Evolutionary conservation across 1,284 basidiomycete genomes (phyloP).

Genomic region (Psilocybe mexicana): DNA sequence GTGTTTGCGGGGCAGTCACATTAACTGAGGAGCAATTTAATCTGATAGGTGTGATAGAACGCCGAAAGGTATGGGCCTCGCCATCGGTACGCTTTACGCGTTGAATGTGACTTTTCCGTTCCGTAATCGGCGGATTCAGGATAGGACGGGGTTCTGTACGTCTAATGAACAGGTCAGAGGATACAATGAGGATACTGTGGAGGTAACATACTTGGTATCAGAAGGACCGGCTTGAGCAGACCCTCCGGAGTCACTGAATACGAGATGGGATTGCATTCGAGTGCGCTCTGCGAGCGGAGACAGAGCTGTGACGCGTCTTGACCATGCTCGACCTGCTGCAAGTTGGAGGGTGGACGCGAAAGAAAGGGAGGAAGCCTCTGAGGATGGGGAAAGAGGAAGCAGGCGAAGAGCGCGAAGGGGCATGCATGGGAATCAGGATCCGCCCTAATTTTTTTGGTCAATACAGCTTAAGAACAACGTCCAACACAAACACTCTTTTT

Average conservation of each 20-base stretch:
- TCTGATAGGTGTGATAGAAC: not conserved
- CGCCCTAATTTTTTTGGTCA: constrained; percentile 1
- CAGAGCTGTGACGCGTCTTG: constrained; percentile 26
- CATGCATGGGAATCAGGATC: constrained; percentile 55
- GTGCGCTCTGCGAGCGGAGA: constrained; percentile 10
- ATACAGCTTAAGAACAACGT: not conserved
- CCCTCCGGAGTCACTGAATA: constrained; percentile 7
- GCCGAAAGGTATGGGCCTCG: not conserved
- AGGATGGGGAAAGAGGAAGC: constrained; percentile 23
- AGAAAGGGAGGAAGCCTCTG: constrained; percentile 27
- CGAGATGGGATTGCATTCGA: constrained; percentile 7
- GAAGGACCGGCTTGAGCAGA: constrained; percentile 9
- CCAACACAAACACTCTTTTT: constrained; percentile 11
- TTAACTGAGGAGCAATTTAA: not conserved
- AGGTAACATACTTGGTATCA: constrained; percentile 11
- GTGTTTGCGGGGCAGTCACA: constrained; percentile 18
- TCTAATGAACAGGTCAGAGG: not conserved
- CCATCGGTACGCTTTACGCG: constrained; percentile 1
- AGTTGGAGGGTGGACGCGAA: constrained; percentile 46
- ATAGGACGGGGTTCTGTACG: not conserved
- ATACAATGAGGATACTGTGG: not conserved
- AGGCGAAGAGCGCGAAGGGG: constrained; percentile 47
- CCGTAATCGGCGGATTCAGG: not conserved
- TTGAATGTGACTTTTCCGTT: not conserved
- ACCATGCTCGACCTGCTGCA: constrained; percentile 56